These are phyloP conservation scores for Podospora tetraspora DNA, from an alignment of 495 filamentous ascomycete genomes.

Conservation along the genomic window DNA sequence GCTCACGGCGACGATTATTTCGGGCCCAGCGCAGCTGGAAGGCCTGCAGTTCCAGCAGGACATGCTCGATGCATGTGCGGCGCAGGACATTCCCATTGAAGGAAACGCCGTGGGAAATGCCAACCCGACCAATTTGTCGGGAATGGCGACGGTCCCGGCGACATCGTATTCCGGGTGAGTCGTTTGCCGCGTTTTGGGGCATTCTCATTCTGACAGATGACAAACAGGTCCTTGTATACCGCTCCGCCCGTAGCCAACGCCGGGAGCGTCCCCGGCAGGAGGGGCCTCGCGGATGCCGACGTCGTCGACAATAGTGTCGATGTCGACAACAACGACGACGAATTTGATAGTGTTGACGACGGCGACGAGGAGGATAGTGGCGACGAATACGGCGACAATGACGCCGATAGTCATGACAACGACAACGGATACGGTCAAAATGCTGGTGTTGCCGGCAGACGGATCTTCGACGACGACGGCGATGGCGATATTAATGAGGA, in stretches of 20 bases:
- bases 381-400: neutral
- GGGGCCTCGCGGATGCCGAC: neutral
- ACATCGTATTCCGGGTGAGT: conserved; percentile 40
- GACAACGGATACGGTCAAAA: neutral
- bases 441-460: too few relatives aligned
- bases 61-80: conserved; percentile 55
- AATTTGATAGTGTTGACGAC: neutral
- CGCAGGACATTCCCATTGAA: conserved; percentile 40
- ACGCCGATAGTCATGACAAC: neutral
- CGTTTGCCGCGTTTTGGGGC: neutral
- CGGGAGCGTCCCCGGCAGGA: neutral
- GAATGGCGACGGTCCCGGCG: conserved; percentile 40
- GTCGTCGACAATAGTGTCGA: neutral
- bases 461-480: neutral
- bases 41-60: conserved; percentile 56
- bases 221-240: neutral
- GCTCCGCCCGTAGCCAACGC: neutral
- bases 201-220: neutral
- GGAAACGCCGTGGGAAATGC: conserved; percentile 79
- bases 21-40: conserved; percentile 59
- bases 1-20: conserved; percentile 65
- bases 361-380: neutral
- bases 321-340: neutral
- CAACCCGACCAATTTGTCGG: conserved; percentile 56
- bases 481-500: neutral